A percentile compares a stretch with the other conserved stretches of the same genome.
phyloP scores from a whole-genome alignment of 768 basidiomycete species.

The Amanita phalloides region DNA sequence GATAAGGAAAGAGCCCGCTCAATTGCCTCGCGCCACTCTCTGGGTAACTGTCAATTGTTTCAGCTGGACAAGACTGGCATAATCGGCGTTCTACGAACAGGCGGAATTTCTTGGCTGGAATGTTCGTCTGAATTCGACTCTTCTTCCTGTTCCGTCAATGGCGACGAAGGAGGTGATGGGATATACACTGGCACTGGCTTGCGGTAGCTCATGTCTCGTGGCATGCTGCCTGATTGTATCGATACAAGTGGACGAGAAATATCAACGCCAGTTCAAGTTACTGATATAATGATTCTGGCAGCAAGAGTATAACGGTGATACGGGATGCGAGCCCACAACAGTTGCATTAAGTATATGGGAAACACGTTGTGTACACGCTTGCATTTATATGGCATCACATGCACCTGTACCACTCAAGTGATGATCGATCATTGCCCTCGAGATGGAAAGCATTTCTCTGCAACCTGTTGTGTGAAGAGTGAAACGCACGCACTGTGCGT shows the following conservation, averaged over 20 bases:
- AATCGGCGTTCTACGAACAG: neutral
- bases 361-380: slow-evolving; percentile 5
- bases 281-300: slow-evolving; percentile 1
- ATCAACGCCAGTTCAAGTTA: neutral
- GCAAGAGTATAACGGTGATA: neutral
- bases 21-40: slow-evolving; percentile 24
- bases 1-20: slow-evolving; percentile 10
- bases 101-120: neutral
- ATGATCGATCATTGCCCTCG: too few species aligned
- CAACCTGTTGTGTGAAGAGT: too few species aligned
- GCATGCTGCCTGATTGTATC: slow-evolving; percentile 14
- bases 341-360: neutral
- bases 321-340: neutral
- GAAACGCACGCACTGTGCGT: too few species aligned
- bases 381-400: neutral
- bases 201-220: slow-evolving; percentile 47
- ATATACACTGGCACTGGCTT: slow-evolving; percentile 63
- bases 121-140: neutral
- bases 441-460: too few species aligned
- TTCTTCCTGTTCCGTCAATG: slow-evolving; percentile 10
- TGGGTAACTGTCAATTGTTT: slow-evolving; percentile 13
- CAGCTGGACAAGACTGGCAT: neutral
- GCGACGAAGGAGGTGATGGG: slow-evolving; percentile 49
- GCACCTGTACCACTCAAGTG: neutral
- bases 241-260: slow-evolving; percentile 5